Conservation (phyloP, 73 alveolate genomes). For the Stentor coeruleus region DNA sequence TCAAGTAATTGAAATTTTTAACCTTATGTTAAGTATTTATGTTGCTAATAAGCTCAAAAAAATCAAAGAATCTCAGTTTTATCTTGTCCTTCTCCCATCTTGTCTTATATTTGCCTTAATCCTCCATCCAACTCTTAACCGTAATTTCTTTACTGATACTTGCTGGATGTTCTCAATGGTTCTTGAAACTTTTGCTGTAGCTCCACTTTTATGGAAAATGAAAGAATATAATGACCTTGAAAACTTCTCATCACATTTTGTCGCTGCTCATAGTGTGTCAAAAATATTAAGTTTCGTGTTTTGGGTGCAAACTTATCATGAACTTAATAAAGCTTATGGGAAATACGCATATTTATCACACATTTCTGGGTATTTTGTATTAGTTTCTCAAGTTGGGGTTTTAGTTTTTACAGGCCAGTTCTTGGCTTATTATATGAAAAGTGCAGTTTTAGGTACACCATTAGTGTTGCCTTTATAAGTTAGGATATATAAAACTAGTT, state of each 20-base stretch:
- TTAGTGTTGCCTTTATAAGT: constrained; percentile 18
- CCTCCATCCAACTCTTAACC: neutral
- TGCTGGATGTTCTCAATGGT: constrained; percentile 16
- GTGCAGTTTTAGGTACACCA: constrained; percentile 22
- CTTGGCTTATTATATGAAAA: constrained; percentile 13
- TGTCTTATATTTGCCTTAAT: neutral
- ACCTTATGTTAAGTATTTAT: neutral
- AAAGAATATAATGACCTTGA: neutral
- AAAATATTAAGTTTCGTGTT: neutral
- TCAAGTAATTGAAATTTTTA: neutral
- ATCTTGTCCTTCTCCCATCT: neutral
- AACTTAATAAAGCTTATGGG: neutral
- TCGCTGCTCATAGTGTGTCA: constrained; percentile 1
- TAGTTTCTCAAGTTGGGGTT: neutral
- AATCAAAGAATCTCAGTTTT: neutral
- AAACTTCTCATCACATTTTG: constrained; percentile 15
- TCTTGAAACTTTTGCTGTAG: neutral
- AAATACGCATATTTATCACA: neutral
- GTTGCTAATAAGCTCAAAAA: neutral
- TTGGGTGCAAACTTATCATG: constrained; percentile 8
- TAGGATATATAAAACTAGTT: too few species aligned
- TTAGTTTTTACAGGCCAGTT: neutral
- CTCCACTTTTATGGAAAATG: neutral
- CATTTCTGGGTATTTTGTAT: constrained; percentile 10
- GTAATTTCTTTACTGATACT: neutral